These are phyloP conservation scores for Eucommia ulmoides DNA, from an alignment of 257 asterid species.

Conservation along the genomic window DNA sequence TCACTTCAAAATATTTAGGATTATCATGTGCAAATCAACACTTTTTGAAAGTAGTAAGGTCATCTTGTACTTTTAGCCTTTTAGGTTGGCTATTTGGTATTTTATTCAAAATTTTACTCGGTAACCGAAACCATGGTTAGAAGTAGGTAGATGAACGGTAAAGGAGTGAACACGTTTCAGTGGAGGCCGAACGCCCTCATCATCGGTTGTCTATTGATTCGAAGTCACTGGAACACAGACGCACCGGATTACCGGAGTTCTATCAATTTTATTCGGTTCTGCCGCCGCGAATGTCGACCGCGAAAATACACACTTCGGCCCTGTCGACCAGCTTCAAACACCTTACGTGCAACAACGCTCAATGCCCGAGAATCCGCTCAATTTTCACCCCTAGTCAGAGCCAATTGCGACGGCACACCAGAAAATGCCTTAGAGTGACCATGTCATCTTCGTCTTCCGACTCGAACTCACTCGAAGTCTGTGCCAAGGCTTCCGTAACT, in stretches of 20 bases:
- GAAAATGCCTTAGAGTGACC: constrained; percentile 19
- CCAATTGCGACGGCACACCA: constrained; percentile 11
- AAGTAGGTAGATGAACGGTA: too few relatives aligned
- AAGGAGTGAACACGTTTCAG: too few relatives aligned
- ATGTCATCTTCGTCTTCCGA: constrained; percentile 34
- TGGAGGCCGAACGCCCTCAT: too few relatives aligned
- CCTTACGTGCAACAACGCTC: constrained; percentile 18
- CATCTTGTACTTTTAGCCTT: too few relatives aligned
- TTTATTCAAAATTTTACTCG: too few relatives aligned
- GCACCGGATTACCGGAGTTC: too few relatives aligned
- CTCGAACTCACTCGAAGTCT: constrained; percentile 49
- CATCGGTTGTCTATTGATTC: too few relatives aligned
- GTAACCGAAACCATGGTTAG: too few relatives aligned
- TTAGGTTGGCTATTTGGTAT: too few relatives aligned
- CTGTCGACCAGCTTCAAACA: constrained; percentile 40
- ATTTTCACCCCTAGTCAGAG: constrained; percentile 14
- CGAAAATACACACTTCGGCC: constrained; percentile 40
- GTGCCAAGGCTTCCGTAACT: constrained; percentile 66
- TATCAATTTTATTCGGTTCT: too few relatives aligned
- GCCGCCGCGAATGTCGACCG: constrained; percentile 49
- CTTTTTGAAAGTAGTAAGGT: neutral
- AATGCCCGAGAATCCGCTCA: constrained; percentile 14
- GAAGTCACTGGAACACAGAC: too few relatives aligned
- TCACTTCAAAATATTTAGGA: too few relatives aligned
- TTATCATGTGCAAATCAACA: neutral